Evolutionary conservation across 1,284 basidiomycete species (phyloP).

Genomic region (Amylostereum areolatum): DNA sequence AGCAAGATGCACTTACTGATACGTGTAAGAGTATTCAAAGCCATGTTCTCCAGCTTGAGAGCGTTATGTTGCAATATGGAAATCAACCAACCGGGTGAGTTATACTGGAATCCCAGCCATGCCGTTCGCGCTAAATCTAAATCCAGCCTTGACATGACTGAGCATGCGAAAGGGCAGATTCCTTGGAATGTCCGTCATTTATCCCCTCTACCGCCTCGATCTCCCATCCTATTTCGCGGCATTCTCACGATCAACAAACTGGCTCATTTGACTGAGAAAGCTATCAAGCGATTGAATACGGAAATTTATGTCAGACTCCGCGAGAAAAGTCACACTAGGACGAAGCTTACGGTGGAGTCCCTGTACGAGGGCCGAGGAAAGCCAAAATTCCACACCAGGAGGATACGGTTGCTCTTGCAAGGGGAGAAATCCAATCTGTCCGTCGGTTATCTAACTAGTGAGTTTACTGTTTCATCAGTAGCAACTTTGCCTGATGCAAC

Average conservation of each 20-base stretch:
- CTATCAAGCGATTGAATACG: slow-evolving; percentile 14
- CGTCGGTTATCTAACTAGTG: slow-evolving; percentile 38
- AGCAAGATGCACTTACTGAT: slow-evolving; percentile 16
- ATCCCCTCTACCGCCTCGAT: not conserved
- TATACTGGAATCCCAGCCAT: not conserved
- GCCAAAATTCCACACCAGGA: no score
- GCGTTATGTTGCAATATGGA: slow-evolving; percentile 17
- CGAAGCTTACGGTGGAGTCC: no score
- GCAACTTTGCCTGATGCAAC: not conserved
- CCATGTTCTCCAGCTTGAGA: slow-evolving; percentile 14
- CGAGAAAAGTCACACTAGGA: no score
- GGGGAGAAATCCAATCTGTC: slow-evolving; percentile 26
- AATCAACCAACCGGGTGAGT: slow-evolving; percentile 21
- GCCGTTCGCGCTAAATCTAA: not conserved
- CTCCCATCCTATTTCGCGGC: slow-evolving; percentile 37
- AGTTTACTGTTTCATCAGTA: slow-evolving; percentile 12
- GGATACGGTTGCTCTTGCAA: no score
- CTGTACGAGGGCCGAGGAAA: no score
- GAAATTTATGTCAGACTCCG: no score
- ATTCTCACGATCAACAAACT: slow-evolving; percentile 35
- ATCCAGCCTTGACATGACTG: slow-evolving; percentile 9
- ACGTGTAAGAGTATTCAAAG: slow-evolving; percentile 14
- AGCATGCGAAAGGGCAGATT: not conserved
- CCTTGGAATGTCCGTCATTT: slow-evolving; percentile 2
- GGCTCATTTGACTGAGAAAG: slow-evolving; percentile 40